These are phyloP conservation scores for Drosera spatulata DNA, from an alignment of 179 eudicot species.

Conservation along the genomic window DNA sequence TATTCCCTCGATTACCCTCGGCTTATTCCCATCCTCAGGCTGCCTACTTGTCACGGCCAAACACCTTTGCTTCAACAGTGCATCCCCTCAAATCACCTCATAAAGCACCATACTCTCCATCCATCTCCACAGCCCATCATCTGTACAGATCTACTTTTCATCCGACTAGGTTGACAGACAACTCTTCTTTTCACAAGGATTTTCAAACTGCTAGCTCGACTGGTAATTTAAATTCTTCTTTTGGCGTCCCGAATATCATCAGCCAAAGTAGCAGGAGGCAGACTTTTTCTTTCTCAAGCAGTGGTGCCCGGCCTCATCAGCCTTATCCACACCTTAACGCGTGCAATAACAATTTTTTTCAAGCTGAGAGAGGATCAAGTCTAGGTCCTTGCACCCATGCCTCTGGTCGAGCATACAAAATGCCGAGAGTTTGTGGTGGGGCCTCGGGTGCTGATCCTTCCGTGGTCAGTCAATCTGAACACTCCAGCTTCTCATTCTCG, in stretches of 20 bases:
- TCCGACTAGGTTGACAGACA: slow-evolving; percentile 5
- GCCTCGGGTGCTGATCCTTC: slow-evolving; percentile 11
- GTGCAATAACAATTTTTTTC: slow-evolving; percentile 8
- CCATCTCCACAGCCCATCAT: neutral
- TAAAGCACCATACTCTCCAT: neutral
- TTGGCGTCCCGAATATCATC: slow-evolving; percentile 20
- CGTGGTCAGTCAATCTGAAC: slow-evolving; percentile 9
- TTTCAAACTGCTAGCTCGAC: neutral
- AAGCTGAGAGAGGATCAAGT: slow-evolving; percentile 19
- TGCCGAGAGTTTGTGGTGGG: slow-evolving; percentile 15
- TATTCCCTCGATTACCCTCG: no score
- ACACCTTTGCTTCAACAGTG: no score
- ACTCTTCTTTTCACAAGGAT: slow-evolving; percentile 13
- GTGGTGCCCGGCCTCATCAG: slow-evolving; percentile 25
- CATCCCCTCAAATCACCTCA: no score
- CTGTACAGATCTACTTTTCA: slow-evolving; percentile 9
- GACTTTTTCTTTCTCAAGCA: slow-evolving; percentile 14
- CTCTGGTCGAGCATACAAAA: slow-evolving; percentile 26
- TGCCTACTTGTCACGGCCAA: no score
- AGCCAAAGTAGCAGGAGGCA: slow-evolving; percentile 24
- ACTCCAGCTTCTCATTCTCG: slow-evolving; percentile 5
- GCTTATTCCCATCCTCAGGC: no score
- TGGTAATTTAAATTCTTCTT: slow-evolving; percentile 14
- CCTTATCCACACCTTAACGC: slow-evolving; percentile 21
- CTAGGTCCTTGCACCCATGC: slow-evolving; percentile 15